These are phyloP conservation scores for Flaveria trinervia DNA, from an alignment of 129 eudicot species.

Conservation along the genomic window DNA sequence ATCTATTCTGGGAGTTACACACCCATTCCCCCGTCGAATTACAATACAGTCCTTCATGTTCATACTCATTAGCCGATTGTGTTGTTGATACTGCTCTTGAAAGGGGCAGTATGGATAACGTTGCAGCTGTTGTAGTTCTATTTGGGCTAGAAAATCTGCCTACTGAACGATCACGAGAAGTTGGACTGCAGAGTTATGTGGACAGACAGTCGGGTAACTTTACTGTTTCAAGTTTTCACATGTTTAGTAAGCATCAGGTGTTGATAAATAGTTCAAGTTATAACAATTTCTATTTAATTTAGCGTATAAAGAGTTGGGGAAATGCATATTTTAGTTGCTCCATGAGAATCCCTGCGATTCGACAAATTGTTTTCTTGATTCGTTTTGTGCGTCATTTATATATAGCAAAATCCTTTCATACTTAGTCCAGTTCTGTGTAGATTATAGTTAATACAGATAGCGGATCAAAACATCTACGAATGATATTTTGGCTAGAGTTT, in stretches of 20 bases:
- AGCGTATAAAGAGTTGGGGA: too few relatives aligned
- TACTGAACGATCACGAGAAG: slow-evolving; percentile 31
- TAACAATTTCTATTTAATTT: too few relatives aligned
- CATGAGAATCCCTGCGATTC: too few relatives aligned
- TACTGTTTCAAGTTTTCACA: neutral
- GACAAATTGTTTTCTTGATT: neutral
- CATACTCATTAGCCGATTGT: slow-evolving; percentile 81
- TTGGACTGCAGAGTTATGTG: slow-evolving; percentile 37
- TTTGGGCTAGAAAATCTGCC: slow-evolving; percentile 39
- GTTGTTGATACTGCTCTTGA: slow-evolving; percentile 74
- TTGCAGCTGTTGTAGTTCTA: slow-evolving; percentile 84
- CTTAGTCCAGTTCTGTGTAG: neutral
- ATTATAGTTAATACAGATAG: neutral
- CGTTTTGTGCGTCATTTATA: neutral
- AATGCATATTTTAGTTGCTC: too few relatives aligned
- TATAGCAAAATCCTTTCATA: neutral
- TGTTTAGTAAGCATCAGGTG: too few relatives aligned
- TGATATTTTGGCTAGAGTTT: too few relatives aligned
- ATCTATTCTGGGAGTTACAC: slow-evolving; percentile 67
- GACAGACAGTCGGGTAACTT: slow-evolving; percentile 38
- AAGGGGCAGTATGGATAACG: slow-evolving; percentile 82
- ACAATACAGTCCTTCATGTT: slow-evolving; percentile 59
- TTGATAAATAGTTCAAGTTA: too few relatives aligned
- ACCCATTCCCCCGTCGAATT: slow-evolving; percentile 38
- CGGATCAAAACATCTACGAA: neutral